Evolutionary conservation across 2,329 filamentous ascomycete genomes (phyloP).

Genomic region (Fusarium temperatum): DNA sequence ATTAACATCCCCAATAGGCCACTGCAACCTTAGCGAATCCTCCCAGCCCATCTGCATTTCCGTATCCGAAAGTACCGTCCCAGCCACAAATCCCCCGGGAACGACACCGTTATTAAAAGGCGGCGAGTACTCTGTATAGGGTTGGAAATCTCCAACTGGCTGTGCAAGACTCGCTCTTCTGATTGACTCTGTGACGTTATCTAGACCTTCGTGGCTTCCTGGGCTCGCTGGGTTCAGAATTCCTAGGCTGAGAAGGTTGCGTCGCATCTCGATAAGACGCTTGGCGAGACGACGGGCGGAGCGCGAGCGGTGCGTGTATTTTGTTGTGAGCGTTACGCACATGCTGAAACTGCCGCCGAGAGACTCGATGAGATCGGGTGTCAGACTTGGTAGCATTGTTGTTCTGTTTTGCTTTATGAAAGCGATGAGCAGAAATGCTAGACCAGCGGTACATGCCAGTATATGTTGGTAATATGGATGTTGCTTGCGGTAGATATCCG

Average conservation of each 20-base stretch:
- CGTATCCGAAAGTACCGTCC: constrained; percentile 7
- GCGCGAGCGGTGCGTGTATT: constrained; percentile 10
- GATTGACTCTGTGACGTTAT: constrained; percentile 12
- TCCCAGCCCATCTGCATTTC: constrained; percentile 27
- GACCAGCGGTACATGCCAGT: constrained; percentile 10
- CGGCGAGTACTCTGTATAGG: constrained; percentile 10
- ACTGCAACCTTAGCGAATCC: constrained; percentile 20
- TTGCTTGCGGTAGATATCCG: constrained; percentile 23
- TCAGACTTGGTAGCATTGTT: constrained; percentile 7
- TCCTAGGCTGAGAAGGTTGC: constrained; percentile 2
- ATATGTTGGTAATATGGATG: constrained; percentile 28
- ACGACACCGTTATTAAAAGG: not conserved
- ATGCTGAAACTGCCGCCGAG: constrained; percentile 21
- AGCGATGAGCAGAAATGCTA: constrained; percentile 20
- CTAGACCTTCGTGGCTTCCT: constrained; percentile 5
- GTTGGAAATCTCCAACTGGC: not conserved
- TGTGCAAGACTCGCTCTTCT: constrained; percentile 7
- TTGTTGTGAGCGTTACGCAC: constrained; percentile 14
- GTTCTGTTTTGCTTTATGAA: constrained; percentile 28
- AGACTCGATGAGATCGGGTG: constrained; percentile 13
- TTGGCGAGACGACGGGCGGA: constrained; percentile 18
- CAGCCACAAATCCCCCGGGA: not conserved
- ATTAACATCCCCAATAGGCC: constrained; percentile 27
- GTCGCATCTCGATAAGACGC: constrained; percentile 17
- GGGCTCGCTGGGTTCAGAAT: constrained; percentile 7